Conservation (phyloP, 352 stramenopile species). For the Phytophthora lateralis region DNA sequence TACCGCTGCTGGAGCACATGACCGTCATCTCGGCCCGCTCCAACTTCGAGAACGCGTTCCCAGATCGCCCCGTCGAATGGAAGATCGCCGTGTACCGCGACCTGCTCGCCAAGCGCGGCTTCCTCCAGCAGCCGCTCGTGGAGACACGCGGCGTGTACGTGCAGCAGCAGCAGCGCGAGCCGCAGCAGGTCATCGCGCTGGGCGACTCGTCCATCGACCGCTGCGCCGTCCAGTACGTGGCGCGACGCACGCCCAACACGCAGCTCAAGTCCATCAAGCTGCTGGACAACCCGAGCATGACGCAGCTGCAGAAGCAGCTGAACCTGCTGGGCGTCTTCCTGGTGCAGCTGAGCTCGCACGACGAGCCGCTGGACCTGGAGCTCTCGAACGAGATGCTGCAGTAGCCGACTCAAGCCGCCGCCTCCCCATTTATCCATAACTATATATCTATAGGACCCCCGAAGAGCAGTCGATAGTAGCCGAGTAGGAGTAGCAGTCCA, state of each 20-base stretch:
- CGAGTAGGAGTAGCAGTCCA: constrained; percentile 3
- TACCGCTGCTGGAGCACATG: constrained; percentile 60
- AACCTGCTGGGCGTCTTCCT: constrained; percentile 64
- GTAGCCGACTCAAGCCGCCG: constrained; percentile 21
- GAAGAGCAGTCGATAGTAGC: constrained; percentile 8
- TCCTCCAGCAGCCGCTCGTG: constrained; percentile 24
- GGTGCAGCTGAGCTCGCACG: constrained; percentile 62
- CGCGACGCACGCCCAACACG: constrained; percentile 46
- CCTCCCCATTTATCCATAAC: constrained; percentile 24
- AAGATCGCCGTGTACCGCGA: constrained; percentile 78
- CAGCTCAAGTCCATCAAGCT: constrained; percentile 84
- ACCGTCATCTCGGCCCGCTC: constrained; percentile 71
- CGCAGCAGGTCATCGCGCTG: constrained; percentile 71
- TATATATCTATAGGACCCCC: constrained; percentile 35
- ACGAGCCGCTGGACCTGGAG: constrained; percentile 73
- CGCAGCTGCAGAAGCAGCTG: constrained; percentile 76
- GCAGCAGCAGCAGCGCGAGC: constrained; percentile 30
- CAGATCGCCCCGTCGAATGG: constrained; percentile 72
- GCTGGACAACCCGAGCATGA: constrained; percentile 76
- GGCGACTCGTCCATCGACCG: constrained; percentile 78
- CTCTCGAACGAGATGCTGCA: constrained; percentile 75
- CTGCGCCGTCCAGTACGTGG: constrained; percentile 73
- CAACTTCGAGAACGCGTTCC: constrained; percentile 65
- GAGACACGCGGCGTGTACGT: constrained; percentile 29
- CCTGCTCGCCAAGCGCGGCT: constrained; percentile 46